Evolutionary conservation across 306 rosid species (phyloP).

Genomic region (Ormosia emarginata): DNA sequence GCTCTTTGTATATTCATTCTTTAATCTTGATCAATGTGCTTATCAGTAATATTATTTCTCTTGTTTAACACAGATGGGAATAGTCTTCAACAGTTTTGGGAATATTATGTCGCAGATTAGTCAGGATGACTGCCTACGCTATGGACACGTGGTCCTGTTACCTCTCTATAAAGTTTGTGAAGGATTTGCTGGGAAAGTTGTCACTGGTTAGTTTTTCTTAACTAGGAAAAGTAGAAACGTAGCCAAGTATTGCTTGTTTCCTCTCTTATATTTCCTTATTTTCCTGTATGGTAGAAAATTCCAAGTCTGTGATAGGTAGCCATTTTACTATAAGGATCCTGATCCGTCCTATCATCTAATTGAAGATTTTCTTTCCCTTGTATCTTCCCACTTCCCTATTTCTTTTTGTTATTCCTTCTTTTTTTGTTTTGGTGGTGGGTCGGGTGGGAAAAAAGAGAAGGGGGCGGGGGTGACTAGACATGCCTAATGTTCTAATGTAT

Average conservation of each 20-base stretch:
- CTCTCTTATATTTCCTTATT: neutral
- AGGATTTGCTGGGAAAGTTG: slow-evolving; percentile 76
- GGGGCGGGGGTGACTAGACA: neutral
- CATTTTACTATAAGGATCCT: neutral
- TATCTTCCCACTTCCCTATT: neutral
- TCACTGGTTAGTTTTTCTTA: slow-evolving; percentile 51
- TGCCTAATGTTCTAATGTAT: neutral
- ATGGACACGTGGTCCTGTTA: slow-evolving; percentile 55
- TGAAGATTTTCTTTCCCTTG: neutral
- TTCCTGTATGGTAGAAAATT: neutral
- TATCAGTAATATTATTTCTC: slow-evolving; percentile 1
- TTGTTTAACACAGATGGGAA: slow-evolving; percentile 64
- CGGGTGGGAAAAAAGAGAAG: neutral
- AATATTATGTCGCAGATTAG: slow-evolving; percentile 51
- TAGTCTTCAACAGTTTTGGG: slow-evolving; percentile 62
- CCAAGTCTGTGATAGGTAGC: neutral
- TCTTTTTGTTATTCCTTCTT: neutral
- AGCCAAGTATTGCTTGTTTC: neutral
- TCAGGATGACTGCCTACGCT: slow-evolving; percentile 50
- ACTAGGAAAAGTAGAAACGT: neutral
- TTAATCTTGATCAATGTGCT: slow-evolving; percentile 6
- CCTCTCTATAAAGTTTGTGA: slow-evolving; percentile 80
- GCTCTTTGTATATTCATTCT: neutral
- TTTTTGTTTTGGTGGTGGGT: neutral
- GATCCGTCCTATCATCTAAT: neutral